Evolutionary conservation across 495 filamentous ascomycete genomes (phyloP).

Genomic region (Sphaerosporella brunnea): DNA sequence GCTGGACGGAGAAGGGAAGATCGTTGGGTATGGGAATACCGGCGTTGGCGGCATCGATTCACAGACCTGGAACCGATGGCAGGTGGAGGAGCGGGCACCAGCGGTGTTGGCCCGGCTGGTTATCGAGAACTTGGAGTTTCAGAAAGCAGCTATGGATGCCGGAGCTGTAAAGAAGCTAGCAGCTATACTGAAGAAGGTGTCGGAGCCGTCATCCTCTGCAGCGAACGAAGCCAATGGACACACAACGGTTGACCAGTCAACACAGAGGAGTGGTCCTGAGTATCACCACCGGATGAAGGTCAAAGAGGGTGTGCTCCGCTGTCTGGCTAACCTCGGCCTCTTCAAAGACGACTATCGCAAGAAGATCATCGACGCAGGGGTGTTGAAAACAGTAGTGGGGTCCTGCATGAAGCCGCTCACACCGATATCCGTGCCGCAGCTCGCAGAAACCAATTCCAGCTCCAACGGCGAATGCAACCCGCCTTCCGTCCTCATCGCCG

Average conservation of each 20-base stretch:
- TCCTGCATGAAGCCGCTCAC: conserved; percentile 44
- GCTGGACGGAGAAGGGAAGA: conserved; percentile 36
- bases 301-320: conserved; percentile 59
- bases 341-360: conserved; percentile 77
- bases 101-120: conserved; percentile 60
- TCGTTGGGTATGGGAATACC: conserved; percentile 25
- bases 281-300: conserved; percentile 53
- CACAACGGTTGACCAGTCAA: conserved; percentile 14
- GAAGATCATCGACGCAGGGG: conserved; percentile 59
- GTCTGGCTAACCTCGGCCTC: conserved; percentile 57
- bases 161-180: conserved; percentile 53
- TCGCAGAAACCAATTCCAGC: conserved; percentile 12
- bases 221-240: conserved; percentile 16
- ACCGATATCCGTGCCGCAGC: conserved; percentile 11
- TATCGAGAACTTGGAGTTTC: conserved; percentile 53
- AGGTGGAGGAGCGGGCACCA: conserved; percentile 52
- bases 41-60: conserved; percentile 27
- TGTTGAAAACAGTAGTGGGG: conserved; percentile 64
- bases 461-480: conserved; percentile 28
- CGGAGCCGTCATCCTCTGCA: conserved; percentile 12
- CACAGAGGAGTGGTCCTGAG: conserved; percentile 12
- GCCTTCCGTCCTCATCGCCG: conserved; percentile 60
- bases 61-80: conserved; percentile 27
- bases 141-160: conserved; percentile 68
- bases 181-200: conserved; percentile 58